These are phyloP conservation scores for Soucietia sequanensis DNA, from an alignment of 805 yeast species.

Conservation along the genomic window DNA sequence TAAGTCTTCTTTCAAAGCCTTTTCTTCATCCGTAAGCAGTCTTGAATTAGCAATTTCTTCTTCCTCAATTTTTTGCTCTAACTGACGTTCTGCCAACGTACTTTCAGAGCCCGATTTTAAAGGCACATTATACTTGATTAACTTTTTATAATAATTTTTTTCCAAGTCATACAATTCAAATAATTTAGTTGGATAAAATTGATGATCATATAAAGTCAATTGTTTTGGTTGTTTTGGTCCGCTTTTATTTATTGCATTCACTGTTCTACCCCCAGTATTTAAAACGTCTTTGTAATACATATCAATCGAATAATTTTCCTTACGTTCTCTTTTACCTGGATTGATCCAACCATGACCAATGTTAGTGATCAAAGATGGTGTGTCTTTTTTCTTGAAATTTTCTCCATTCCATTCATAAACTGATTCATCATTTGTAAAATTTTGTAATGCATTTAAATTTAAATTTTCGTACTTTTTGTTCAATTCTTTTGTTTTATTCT, in stretches of 20 bases:
- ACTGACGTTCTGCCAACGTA: conserved; percentile 31
- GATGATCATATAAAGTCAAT: conserved; percentile 82
- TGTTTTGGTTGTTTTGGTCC: conserved; percentile 87
- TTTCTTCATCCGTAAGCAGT: conserved; percentile 83
- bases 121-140: conserved; percentile 62
- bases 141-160: conserved; percentile 70
- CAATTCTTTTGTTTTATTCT: conserved; percentile 59
- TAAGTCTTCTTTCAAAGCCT: conserved; percentile 55
- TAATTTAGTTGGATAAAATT: conserved; percentile 78
- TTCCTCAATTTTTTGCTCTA: conserved; percentile 58
- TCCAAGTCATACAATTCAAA: conserved; percentile 79
- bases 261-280: conserved; percentile 64
- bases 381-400: conserved; percentile 64
- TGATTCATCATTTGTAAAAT: conserved; percentile 61
- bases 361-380: conserved; percentile 45
- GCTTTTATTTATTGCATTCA: conserved; percentile 34
- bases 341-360: conserved; percentile 70
- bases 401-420: conserved; percentile 90
- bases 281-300: conserved; percentile 81
- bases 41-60: conserved; percentile 72
- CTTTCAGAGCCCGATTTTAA: conserved; percentile 51
- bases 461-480: conserved; percentile 62
- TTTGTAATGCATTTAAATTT: conserved; percentile 76
- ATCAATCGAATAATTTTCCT: conserved; percentile 84
- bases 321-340: conserved; percentile 82